Percentiles rank a stretch among this genome's conserved stretches.
Evolutionary conservation across 1,284 basidiomycete genomes (phyloP).

Genomic region (Cutaneotrichosporon curvatum): DNA sequence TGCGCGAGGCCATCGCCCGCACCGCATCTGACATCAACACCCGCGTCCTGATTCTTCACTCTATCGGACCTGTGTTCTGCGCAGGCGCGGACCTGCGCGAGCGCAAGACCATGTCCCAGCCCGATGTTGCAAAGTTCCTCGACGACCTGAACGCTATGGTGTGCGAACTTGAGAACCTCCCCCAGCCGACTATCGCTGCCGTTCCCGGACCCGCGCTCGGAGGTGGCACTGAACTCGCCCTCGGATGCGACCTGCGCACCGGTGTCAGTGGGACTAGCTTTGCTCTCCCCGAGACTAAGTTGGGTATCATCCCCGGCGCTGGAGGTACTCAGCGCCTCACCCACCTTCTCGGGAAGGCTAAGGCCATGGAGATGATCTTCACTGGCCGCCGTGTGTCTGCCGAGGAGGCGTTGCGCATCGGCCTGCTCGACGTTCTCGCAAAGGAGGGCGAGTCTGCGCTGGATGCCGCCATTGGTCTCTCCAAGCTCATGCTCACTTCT

Average conservation of each 20-base stretch:
- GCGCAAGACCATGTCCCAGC: conserved; percentile 67
- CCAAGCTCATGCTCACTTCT: conserved; percentile 34
- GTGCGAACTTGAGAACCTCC: conserved; percentile 65
- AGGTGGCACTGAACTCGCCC: conserved; percentile 77
- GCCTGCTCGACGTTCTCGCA: conserved; percentile 59
- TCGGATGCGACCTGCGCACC: conserved; percentile 82
- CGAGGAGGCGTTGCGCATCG: conserved; percentile 65
- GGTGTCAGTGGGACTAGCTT: conserved; percentile 61
- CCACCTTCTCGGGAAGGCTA: conserved; percentile 69
- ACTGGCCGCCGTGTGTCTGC: conserved; percentile 63
- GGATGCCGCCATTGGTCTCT: conserved; percentile 26
- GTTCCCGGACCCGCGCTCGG: conserved; percentile 90
- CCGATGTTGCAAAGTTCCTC: conserved; percentile 72
- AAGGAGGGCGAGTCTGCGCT: conserved; percentile 32
- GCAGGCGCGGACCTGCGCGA: conserved; percentile 87
- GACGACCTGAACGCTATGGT: conserved; percentile 66
- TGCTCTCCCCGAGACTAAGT: conserved; percentile 71
- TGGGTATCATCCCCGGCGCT: conserved; percentile 94
- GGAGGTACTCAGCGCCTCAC: conserved; percentile 84
- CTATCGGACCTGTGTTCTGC: conserved; percentile 70
- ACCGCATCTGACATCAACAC: conserved; percentile 52
- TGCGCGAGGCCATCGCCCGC: conserved; percentile 61
- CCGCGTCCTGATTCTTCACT: conserved; percentile 70
- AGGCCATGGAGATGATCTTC: conserved; percentile 82
- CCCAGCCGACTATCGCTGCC: conserved; percentile 82